These are phyloP conservation scores for Carex sylvatica DNA, from an alignment of 202 grass and related monocot species.

Conservation along the genomic window DNA sequence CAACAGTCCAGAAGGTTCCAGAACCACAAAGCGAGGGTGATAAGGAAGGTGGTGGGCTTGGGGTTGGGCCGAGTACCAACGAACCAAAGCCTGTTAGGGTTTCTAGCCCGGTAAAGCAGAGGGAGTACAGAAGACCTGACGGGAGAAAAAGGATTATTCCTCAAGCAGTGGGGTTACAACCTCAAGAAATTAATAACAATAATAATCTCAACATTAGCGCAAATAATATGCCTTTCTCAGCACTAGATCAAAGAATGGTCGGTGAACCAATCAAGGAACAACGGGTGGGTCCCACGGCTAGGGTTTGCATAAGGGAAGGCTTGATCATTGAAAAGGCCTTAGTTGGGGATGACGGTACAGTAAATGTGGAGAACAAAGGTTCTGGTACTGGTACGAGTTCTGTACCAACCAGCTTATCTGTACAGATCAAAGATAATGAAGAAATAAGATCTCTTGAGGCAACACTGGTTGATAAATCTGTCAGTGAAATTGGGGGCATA, in stretches of 20 bases:
- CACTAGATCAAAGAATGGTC: conserved; percentile 39
- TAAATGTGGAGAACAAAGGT: conserved; percentile 57
- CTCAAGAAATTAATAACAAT: conserved; percentile 47
- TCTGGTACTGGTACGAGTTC: conserved; percentile 29
- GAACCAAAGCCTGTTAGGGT: conserved; percentile 42
- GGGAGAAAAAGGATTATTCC: conserved; percentile 98
- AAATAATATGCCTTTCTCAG: neutral
- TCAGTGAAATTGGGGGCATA: conserved; percentile 62
- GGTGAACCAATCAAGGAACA: conserved; percentile 37
- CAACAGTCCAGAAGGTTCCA: conserved; percentile 47
- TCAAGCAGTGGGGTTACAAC: conserved; percentile 85
- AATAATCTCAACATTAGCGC: conserved; percentile 3
- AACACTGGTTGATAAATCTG: conserved; percentile 67
- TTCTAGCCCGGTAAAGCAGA: conserved; percentile 91
- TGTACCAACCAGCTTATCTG: conserved; percentile 45
- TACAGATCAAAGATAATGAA: conserved; percentile 49
- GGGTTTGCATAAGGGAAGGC: conserved; percentile 68
- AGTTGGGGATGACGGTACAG: conserved; percentile 40
- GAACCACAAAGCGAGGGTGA: conserved; percentile 50
- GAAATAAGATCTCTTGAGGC: conserved; percentile 47
- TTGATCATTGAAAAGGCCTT: conserved; percentile 84
- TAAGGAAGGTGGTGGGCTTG: conserved; percentile 42
- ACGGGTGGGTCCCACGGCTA: conserved; percentile 73
- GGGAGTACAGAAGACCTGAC: conserved; percentile 88
- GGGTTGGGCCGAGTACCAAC: conserved; percentile 39